These are phyloP conservation scores for Capronia americana DNA, from an alignment of 2,329 filamentous ascomycete genomes.

Conservation along the genomic window DNA sequence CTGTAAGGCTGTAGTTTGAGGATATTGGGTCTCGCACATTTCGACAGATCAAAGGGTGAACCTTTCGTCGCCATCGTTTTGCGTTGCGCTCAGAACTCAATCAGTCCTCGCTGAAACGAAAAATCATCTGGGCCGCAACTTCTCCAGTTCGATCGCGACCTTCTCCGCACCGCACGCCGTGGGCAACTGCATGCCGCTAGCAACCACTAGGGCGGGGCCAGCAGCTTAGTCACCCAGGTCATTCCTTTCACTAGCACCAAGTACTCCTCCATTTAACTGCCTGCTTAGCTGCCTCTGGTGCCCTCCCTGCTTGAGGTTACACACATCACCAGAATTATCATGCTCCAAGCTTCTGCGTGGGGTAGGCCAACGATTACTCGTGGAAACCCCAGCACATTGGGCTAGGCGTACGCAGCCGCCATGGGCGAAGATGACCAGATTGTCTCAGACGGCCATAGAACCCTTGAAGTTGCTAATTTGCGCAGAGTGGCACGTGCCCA, in stretches of 20 bases:
- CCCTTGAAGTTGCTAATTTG: too few species aligned
- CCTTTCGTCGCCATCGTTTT: constrained; percentile 27
- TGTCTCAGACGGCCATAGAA: too few species aligned
- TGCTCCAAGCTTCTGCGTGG: background rate
- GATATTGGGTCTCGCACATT: constrained; percentile 78
- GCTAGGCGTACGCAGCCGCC: too few species aligned
- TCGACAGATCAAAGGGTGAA: constrained; percentile 73
- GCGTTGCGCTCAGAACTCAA: background rate
- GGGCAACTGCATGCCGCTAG: background rate
- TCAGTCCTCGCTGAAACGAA: background rate
- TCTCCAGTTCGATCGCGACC: background rate
- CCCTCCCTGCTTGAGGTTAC: too few species aligned
- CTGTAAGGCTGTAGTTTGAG: constrained; percentile 78
- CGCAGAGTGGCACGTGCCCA: too few species aligned
- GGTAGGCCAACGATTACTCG: too few species aligned
- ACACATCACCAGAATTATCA: too few species aligned
- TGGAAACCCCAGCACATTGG: too few species aligned
- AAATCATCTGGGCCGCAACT: constrained; percentile 4
- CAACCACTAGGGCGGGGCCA: background rate
- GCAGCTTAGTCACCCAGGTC: background rate
- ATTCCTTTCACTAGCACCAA: too few species aligned
- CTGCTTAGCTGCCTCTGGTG: too few species aligned
- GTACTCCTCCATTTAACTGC: too few species aligned
- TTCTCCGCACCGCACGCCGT: background rate
- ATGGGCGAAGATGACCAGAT: too few species aligned